A percentile compares a stretch with the other conserved stretches of the same genome.
Conservation (phyloP, 441 rosid species). For the Metrosideros polymorpha region DNA sequence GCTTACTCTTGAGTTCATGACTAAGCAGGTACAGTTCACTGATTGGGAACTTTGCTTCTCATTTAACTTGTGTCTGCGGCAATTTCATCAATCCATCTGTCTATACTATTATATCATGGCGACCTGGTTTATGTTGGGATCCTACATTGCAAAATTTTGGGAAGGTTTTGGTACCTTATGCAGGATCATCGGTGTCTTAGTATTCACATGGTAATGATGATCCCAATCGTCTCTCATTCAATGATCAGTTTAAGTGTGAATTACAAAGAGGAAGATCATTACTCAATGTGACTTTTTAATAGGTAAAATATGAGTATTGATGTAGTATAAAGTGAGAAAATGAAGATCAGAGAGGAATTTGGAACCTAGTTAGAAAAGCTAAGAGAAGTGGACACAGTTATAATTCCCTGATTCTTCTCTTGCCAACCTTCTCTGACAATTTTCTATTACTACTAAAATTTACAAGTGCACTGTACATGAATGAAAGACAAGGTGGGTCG, state of each 20-base stretch:
- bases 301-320: neutral
- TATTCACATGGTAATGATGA: neutral
- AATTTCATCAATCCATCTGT: neutral
- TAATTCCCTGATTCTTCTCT: neutral
- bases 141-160: neutral
- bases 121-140: neutral
- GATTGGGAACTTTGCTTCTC: neutral
- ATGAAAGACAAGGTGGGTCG: neutral
- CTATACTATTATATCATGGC: neutral
- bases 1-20: slow-evolving; percentile 73
- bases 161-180: neutral
- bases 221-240: neutral
- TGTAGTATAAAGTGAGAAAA: neutral
- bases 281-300: neutral
- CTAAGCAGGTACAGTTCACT: slow-evolving; percentile 55
- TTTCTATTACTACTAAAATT: neutral
- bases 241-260: neutral
- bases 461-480: neutral
- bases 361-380: neutral
- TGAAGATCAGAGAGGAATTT: neutral
- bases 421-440: neutral
- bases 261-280: neutral
- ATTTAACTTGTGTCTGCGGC: neutral
- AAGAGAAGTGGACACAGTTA: neutral
- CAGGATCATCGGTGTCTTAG: neutral